Evolutionary conservation across 108 stramenopile species (phyloP).

Genomic region (Skeletonema menzelii): DNA sequence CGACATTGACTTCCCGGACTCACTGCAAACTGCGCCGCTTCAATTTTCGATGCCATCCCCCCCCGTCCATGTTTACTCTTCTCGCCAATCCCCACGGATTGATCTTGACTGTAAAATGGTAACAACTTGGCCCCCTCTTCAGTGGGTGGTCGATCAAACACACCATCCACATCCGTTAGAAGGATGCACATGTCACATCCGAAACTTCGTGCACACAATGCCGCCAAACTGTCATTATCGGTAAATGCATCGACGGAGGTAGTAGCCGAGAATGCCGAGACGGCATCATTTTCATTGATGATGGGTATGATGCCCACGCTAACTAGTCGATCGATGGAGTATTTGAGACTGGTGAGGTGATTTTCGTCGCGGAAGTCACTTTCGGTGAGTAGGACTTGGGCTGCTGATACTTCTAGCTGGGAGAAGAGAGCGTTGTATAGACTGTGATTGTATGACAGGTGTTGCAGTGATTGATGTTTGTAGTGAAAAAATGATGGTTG

Average conservation of each 20-base stretch:
- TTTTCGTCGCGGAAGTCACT: conserved; percentile 78
- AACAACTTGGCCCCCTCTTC: conserved; percentile 77
- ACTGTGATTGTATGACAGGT: not conserved
- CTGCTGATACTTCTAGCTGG: conserved; percentile 82
- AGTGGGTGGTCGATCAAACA: conserved; percentile 88
- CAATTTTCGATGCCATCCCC: conserved; percentile 93
- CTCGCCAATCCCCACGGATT: conserved; percentile 81
- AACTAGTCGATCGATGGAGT: conserved; percentile 85
- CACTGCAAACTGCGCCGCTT: conserved; percentile 83
- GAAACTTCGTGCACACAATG: conserved; percentile 86
- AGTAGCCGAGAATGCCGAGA: conserved; percentile 88
- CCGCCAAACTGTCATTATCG: conserved; percentile 95
- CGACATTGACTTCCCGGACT: conserved; percentile 67
- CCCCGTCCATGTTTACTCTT: conserved; percentile 91
- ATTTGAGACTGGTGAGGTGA: conserved; percentile 75
- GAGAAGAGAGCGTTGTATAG: conserved; percentile 89
- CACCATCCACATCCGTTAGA: conserved; percentile 95
- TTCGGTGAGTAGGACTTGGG: conserved; percentile 92
- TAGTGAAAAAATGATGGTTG: not conserved
- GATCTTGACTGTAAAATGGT: conserved; percentile 51
- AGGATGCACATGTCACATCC: conserved; percentile 84
- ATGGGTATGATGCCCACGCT: conserved; percentile 93
- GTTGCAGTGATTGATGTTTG: not conserved
- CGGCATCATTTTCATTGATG: conserved; percentile 98
- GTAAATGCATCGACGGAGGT: conserved; percentile 84